Evolutionary conservation across 1,139 yeast genomes (phyloP).

Genomic region (Magnusiomyces tetraspermus): DNA sequence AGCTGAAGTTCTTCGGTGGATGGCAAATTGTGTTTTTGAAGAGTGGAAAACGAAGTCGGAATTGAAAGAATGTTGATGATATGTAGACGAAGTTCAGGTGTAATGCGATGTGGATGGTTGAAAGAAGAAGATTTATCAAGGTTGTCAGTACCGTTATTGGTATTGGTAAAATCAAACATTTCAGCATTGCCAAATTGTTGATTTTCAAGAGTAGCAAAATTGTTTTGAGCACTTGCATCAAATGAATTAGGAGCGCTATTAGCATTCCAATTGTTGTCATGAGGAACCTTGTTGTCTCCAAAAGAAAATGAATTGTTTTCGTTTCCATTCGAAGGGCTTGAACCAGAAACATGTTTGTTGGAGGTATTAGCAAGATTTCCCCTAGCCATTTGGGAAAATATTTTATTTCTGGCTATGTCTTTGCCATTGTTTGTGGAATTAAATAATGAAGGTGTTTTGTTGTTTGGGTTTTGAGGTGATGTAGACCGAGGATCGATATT

Average conservation of each 20-base stretch:
- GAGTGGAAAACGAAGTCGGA: slow-evolving; percentile 50
- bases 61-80: slow-evolving; percentile 45
- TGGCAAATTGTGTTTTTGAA: slow-evolving; percentile 48
- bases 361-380: slow-evolving; percentile 1
- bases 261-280: neutral
- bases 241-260: no score
- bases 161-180: neutral
- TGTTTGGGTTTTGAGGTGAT: no score
- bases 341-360: neutral
- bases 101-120: slow-evolving; percentile 29
- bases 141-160: neutral
- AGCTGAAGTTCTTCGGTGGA: slow-evolving; percentile 65
- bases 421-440: neutral
- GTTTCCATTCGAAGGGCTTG: neutral
- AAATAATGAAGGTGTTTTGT: no score
- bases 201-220: neutral
- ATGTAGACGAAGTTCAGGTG: slow-evolving; percentile 63
- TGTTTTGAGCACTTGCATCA: neutral
- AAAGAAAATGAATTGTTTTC: neutral
- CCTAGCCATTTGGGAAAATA: neutral
- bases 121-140: neutral
- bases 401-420: neutral
- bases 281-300: neutral
- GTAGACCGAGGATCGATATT: no score
- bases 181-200: neutral